Conservation (phyloP, 208 protist genomes). For the Entamoeba moshkovskii region DNA sequence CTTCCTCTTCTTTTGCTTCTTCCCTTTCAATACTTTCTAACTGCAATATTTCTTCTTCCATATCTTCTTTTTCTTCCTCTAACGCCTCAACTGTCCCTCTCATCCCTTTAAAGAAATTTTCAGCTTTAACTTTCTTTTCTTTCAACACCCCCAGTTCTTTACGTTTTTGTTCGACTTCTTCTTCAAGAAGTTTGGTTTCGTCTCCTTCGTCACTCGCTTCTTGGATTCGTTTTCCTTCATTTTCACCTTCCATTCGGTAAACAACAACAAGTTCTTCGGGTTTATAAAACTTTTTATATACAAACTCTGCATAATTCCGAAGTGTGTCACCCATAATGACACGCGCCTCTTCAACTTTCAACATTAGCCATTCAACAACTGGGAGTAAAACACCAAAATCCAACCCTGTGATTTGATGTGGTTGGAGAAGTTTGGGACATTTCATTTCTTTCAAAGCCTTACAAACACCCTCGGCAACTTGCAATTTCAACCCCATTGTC, state of each 20-base stretch:
- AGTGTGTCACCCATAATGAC: slow-evolving; percentile 48
- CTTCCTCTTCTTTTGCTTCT: too few species aligned
- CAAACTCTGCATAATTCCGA: slow-evolving; percentile 28
- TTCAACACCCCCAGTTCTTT: not conserved
- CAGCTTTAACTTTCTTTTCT: not conserved
- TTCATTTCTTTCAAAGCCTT: slow-evolving; percentile 26
- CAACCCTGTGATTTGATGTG: slow-evolving; percentile 32
- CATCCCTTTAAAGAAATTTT: not conserved
- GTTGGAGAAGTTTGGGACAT: slow-evolving; percentile 20
- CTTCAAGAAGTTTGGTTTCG: not conserved
- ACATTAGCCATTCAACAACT: slow-evolving; percentile 38
- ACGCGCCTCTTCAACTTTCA: slow-evolving; percentile 43
- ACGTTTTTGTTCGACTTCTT: not conserved
- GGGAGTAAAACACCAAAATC: slow-evolving; percentile 34
- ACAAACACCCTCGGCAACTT: slow-evolving; percentile 31
- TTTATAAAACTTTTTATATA: not conserved
- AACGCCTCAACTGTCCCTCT: not conserved
- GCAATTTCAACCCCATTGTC: slow-evolving; percentile 27
- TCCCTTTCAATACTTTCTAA: not conserved
- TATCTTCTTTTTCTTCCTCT: not conserved
- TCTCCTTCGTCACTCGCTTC: not conserved
- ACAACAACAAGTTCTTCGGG: not conserved
- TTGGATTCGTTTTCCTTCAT: not conserved
- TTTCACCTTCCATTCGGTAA: not conserved
- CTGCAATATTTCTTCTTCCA: not conserved